Evolutionary conservation across 2,329 filamentous ascomycete species (phyloP).

Genomic region (Fusarium protoensiforme): DNA sequence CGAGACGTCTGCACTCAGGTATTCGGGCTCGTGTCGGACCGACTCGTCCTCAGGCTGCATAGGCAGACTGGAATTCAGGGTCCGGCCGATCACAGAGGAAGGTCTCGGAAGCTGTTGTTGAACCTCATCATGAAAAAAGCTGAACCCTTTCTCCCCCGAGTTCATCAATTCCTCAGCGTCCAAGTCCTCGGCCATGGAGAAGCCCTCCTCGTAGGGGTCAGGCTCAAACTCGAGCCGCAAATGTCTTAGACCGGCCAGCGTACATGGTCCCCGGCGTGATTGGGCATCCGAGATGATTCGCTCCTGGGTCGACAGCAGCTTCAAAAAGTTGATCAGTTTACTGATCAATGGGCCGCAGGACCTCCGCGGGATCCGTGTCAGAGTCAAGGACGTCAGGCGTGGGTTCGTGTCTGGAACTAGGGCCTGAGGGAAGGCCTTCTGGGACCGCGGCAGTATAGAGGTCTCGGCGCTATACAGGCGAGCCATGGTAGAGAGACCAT

Average conservation of each 20-base stretch:
- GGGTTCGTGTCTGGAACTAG: conserved; percentile 68
- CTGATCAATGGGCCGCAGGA: conserved; percentile 62
- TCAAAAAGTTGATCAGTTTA: conserved; percentile 61
- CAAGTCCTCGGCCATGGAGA: conserved; percentile 47
- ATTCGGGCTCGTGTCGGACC: conserved; percentile 34
- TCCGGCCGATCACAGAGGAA: conserved; percentile 1
- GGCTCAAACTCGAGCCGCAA: conserved; percentile 66
- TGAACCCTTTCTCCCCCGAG: conserved; percentile 53
- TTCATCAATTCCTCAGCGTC: conserved; percentile 58
- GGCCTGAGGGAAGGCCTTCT: conserved; percentile 58
- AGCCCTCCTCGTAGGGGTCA: conserved; percentile 52
- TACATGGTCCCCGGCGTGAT: conserved; percentile 52
- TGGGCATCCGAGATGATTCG: conserved; percentile 51
- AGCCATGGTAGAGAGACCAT: conserved; percentile 50
- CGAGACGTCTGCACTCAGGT: conserved; percentile 34
- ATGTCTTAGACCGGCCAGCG: conserved; percentile 63
- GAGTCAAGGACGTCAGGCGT: conserved; percentile 61
- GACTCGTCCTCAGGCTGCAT: neutral
- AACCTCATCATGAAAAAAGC: conserved; percentile 54
- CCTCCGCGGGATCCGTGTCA: conserved; percentile 65
- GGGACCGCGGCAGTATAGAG: conserved; percentile 53
- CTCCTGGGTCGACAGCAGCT: conserved; percentile 61
- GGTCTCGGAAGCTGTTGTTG: conserved; percentile 8
- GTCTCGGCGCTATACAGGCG: conserved; percentile 58
- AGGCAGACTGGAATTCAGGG: conserved; percentile 11